phyloP scores from a whole-genome alignment of 2,329 filamentous ascomycete genomes.

The Coniochaeta ligniaria region DNA sequence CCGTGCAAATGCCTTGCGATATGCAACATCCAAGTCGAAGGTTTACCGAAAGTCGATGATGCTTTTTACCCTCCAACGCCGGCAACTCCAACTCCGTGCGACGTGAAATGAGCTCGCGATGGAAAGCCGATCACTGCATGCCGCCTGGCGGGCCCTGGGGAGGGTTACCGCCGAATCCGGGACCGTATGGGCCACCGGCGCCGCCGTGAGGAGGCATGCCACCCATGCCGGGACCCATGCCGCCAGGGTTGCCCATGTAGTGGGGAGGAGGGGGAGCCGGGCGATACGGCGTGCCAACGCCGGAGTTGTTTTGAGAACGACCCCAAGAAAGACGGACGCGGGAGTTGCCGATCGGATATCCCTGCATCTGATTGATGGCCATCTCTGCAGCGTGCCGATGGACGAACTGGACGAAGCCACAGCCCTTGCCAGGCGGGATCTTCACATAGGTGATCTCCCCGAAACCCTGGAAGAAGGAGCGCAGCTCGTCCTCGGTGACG shows the following conservation, averaged over 20 bases:
- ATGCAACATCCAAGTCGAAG: not conserved
- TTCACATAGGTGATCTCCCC: constrained; percentile 99
- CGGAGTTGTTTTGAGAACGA: constrained; percentile 97
- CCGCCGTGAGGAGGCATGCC: constrained; percentile 18
- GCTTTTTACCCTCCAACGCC: not conserved
- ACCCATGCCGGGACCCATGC: not conserved
- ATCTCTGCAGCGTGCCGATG: constrained; percentile 98
- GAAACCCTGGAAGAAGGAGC: constrained; percentile 99
- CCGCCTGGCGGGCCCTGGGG: constrained; percentile 30
- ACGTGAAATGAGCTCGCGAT: not conserved
- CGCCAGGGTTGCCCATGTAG: constrained; percentile 33
- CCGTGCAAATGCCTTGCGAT: not conserved
- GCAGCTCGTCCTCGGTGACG: constrained; percentile 98
- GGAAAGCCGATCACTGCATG: constrained; percentile 7
- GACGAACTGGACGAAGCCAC: constrained; percentile 97
- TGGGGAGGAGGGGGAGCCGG: constrained; percentile 68
- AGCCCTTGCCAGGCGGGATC: constrained; percentile 98
- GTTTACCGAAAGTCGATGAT: not conserved
- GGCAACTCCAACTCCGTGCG: not conserved
- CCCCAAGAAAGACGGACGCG: constrained; percentile 97
- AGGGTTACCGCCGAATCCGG: constrained; percentile 38
- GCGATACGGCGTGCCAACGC: constrained; percentile 93
- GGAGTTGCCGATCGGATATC: constrained; percentile 97
- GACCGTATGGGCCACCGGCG: constrained; percentile 37
- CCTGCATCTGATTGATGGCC: constrained; percentile 99